Conservation (phyloP, 2,329 filamentous ascomycete species). For the Myrmaecium sp. region DNA sequence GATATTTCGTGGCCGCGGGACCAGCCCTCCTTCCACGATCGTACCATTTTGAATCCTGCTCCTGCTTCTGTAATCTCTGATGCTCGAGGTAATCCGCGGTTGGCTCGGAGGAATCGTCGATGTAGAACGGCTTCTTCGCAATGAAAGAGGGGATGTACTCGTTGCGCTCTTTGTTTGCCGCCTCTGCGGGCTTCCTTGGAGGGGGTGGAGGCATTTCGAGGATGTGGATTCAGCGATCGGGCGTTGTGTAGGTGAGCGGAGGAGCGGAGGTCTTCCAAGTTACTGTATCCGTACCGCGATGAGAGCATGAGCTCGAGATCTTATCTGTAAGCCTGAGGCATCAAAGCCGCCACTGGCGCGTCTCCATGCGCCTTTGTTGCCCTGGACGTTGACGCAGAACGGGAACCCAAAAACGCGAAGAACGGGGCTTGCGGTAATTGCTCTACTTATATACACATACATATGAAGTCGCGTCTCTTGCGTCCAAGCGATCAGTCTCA, state of each 20-base stretch:
- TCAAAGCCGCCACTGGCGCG: too few species aligned
- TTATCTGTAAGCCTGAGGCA: too few species aligned
- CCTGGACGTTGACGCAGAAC: too few species aligned
- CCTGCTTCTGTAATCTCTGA: slow-evolving; percentile 64
- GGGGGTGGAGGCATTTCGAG: slow-evolving; percentile 34
- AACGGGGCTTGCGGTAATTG: too few species aligned
- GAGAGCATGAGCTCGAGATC: too few species aligned
- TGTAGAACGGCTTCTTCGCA: slow-evolving; percentile 93
- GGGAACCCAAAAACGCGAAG: too few species aligned
- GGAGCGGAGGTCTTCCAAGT: too few species aligned
- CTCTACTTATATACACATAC: too few species aligned
- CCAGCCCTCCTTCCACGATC: slow-evolving; percentile 72
- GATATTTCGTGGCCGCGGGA: slow-evolving; percentile 85
- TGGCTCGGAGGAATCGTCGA: slow-evolving; percentile 55
- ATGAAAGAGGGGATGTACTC: slow-evolving; percentile 97
- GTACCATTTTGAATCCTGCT: slow-evolving; percentile 73
- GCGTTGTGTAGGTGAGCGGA: neutral
- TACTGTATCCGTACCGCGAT: too few species aligned
- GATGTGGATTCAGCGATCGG: slow-evolving; percentile 5
- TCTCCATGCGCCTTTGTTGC: too few species aligned
- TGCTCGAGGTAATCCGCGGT: slow-evolving; percentile 86
- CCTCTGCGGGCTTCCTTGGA: slow-evolving; percentile 31
- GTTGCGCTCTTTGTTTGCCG: slow-evolving; percentile 71
- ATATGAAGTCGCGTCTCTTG: too few species aligned
- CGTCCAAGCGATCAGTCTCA: too few species aligned